Evolutionary conservation across 495 filamentous ascomycete species (phyloP), one percentile per base, ranked within the genome.

Genomic region (Cercophora scortea): DNA sequence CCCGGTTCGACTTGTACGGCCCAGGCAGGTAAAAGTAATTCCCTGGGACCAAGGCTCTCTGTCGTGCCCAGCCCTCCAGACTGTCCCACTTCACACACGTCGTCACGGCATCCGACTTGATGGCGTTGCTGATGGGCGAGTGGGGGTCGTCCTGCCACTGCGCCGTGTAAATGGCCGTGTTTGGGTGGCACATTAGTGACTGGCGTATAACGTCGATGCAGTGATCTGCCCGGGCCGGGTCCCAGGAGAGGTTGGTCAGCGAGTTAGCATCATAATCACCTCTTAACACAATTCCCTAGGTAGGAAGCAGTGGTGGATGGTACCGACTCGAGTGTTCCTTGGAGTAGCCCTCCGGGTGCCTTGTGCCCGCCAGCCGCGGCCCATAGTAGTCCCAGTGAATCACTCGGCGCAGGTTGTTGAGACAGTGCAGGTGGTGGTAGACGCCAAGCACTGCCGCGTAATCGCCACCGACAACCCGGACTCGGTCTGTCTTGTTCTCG

Each of bases 191-290:
- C 63, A 70, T 71, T 12, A 68, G 42, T 3, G 57, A 50, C 48
- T 67, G 63, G 19, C 67, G 67, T 36, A 71, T 53, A 6, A 54
- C 53, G 18, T 70, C 65, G 55, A 71, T 56, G 53, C 68, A 71
- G 51, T 71, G 68, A 13, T 63, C 68, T 71, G 42, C 8, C 18
- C 13, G 2, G 15, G 32, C 16, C 53, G 15, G 51, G 53, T 36
- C n/a, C n/a, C n/a, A n/a, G n/a, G n/a, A n/a, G n/a, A 44, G 6
- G 6, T n/a, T 18, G 41, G 41, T 42, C 16, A 17, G 15, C 17
- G 6, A 13, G n/a, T 43, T 2, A 19, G 8, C 11, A 3, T 43
- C 42, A 17, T 9, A 17, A 2, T 9, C 15, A 3, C 8, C 10
- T n/a, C n/a, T n/a, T n/a, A n/a, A n/a, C n/a, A n/a, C n/a, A n/a